Conservation (phyloP, 371 early-diverging fungal species). For the Mucor circinelloides region DNA sequence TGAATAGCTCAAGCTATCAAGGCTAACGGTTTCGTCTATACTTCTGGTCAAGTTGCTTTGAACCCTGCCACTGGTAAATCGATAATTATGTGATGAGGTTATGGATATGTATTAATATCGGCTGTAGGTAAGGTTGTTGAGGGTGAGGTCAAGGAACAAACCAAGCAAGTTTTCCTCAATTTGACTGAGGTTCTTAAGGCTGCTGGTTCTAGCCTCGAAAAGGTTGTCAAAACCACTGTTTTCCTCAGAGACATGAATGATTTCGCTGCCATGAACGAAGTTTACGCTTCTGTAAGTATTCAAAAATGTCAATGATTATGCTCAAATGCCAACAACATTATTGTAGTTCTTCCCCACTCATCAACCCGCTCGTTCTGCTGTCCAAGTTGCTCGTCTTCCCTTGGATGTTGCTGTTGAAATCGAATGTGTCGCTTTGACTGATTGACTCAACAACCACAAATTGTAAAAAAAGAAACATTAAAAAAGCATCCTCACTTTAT, state of each 20-base stretch:
- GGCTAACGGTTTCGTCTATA: conserved; percentile 71
- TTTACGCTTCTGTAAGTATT: conserved; percentile 59
- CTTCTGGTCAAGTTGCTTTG: conserved; percentile 68
- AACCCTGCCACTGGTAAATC: conserved; percentile 40
- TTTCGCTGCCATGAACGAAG: conserved; percentile 81
- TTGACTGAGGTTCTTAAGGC: conserved; percentile 72
- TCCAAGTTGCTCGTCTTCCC: conserved; percentile 83
- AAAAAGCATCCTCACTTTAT: conserved; percentile 3
- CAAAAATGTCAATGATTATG: neutral
- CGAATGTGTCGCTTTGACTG: conserved; percentile 67
- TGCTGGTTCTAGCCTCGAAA: conserved; percentile 67
- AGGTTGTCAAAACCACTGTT: conserved; percentile 84
- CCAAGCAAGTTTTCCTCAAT: conserved; percentile 70
- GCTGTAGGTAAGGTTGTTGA: conserved; percentile 43
- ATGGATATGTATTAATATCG: no score
- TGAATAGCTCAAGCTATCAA: conserved; percentile 60
- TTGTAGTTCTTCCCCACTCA: conserved; percentile 55
- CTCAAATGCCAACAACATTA: neutral
- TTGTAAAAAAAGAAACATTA: neutral
- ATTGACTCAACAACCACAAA: conserved; percentile 4
- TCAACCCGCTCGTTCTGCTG: conserved; percentile 79
- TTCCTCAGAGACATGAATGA: conserved; percentile 82
- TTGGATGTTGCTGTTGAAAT: conserved; percentile 80
- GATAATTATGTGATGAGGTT: neutral
- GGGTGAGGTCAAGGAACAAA: conserved; percentile 48